Percentiles rank a stretch among this genome's conserved stretches.
Conservation (phyloP, 1,284 basidiomycete species). For the Leucoagaricus sp. region DNA sequence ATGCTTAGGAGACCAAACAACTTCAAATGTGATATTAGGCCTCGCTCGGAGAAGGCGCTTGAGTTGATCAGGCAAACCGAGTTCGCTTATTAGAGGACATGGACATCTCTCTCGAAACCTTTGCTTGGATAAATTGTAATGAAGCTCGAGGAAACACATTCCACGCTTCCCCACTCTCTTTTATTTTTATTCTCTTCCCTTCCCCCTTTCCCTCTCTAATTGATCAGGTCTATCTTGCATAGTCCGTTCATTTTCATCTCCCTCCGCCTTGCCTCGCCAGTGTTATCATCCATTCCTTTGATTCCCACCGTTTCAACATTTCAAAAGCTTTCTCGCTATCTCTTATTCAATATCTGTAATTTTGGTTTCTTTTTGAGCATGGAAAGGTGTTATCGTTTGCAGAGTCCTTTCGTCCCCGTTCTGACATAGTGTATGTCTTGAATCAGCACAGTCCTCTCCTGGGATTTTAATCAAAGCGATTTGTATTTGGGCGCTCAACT, state of each 20-base stretch:
- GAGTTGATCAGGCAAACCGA: conserved; percentile 40
- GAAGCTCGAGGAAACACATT: background rate
- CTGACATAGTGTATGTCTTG: too few species aligned
- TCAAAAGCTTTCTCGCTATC: background rate
- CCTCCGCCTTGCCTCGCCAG: background rate
- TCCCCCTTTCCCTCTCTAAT: too few species aligned
- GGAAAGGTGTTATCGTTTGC: too few species aligned
- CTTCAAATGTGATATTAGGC: conserved; percentile 48
- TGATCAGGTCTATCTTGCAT: too few species aligned
- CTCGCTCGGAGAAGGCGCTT: conserved; percentile 48
- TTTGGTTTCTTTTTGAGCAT: background rate
- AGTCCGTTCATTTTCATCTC: background rate
- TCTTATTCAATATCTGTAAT: background rate
- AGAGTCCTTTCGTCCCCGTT: too few species aligned
- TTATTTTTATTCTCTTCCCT: background rate
- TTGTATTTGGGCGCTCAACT: too few species aligned
- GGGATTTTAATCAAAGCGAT: too few species aligned
- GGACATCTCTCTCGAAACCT: background rate
- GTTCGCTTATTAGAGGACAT: conserved; percentile 8
- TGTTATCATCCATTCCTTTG: background rate
- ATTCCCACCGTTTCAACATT: background rate
- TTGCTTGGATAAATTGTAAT: background rate
- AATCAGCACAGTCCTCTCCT: too few species aligned
- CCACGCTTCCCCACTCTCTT: background rate
- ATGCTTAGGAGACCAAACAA: conserved; percentile 42